Evolutionary conservation across 1,284 basidiomycete genomes (phyloP), one percentile per base, ranked within the genome.

Genomic region (Cutaneotrichosporon cyanovorans): DNA sequence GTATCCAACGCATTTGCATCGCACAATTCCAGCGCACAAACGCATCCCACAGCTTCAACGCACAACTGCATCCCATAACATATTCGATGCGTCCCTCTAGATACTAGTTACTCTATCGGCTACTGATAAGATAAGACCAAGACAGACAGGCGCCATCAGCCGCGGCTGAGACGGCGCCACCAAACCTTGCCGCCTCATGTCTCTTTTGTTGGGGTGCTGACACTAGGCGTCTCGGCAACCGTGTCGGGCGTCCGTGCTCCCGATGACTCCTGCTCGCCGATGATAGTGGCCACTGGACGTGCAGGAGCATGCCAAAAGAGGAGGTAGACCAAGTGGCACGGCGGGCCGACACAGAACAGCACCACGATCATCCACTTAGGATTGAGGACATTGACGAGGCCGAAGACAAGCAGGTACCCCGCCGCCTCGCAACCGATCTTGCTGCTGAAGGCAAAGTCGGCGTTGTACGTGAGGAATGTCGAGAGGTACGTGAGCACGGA

Each of bases 331-430:
- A 40, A 0, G 39, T 52, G 46, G 3, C 35, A 30, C 7, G 46
- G 46, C 3, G 44, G 43, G 1, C 50, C 46, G 33, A 42, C 33
- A 30, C 40, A 42, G 40, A 52, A 52, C 30, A 52, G 43, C 15
- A 48, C n/a, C 15, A 52, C 50, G 20, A 52, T 52, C 50, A 52
- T 52, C 50, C 50, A 48, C 43, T 52, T 52, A 31, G 50, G 50
- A 5, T 25, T 25, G 15, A 52, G 50, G 11, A 52, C 50, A 40
- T 52, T 52, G 37, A 52, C 46, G 21, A 52, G 50, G 11, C 50
- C 50, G 15, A 52, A 52, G 9, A 52, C 50, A n/a, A 52, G 46
- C 6, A 52, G 34, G 40, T 52, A 52, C 3, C 50, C 50, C 12
- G 31, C 50, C 0, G 50, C 50, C 37, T 52, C 50, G 33, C 50